Percentiles rank a stretch among this genome's conserved stretches.
These are phyloP conservation scores for Elongisporangium undulatum DNA, from an alignment of 352 stramenopile species.

Conservation along the genomic window DNA sequence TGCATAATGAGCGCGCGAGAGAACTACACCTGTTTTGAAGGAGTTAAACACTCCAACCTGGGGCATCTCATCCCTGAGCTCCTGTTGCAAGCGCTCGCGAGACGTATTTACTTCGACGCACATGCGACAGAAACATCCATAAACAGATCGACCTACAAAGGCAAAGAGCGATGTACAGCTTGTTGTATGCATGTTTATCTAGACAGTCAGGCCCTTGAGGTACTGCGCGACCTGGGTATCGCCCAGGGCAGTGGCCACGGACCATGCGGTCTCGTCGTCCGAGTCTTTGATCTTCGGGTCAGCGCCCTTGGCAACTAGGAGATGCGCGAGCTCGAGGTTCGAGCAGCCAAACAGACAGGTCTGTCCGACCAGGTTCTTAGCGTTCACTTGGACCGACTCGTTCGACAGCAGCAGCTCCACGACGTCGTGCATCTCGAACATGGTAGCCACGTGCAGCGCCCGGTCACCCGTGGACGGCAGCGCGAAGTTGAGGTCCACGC, in stretches of 20 bases:
- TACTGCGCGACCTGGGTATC: slow-evolving; percentile 72
- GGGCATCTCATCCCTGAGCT: slow-evolving; percentile 24
- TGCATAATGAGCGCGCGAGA: no score
- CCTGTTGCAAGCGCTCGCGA: slow-evolving; percentile 11
- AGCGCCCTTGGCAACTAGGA: slow-evolving; percentile 59
- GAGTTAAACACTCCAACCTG: slow-evolving; percentile 29
- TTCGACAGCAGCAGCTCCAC: slow-evolving; percentile 57
- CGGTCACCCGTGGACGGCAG: slow-evolving; percentile 59
- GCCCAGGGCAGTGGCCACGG: slow-evolving; percentile 64
- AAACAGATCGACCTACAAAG: background rate
- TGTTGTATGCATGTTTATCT: background rate
- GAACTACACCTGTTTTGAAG: no score
- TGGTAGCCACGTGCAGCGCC: slow-evolving; percentile 73
- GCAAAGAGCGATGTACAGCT: slow-evolving; percentile 1
- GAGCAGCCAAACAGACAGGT: slow-evolving; percentile 83
- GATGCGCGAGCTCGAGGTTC: slow-evolving; percentile 55
- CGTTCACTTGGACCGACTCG: slow-evolving; percentile 59
- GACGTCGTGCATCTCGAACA: slow-evolving; percentile 85
- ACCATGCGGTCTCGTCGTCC: slow-evolving; percentile 67
- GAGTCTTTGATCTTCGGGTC: slow-evolving; percentile 57
- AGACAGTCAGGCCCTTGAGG: slow-evolving; percentile 31
- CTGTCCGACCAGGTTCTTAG: slow-evolving; percentile 59
- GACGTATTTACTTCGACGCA: slow-evolving; percentile 10
- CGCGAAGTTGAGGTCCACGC: slow-evolving; percentile 67
- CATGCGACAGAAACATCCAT: background rate